A percentile compares a stretch with the other conserved stretches of the same genome.
Conservation (phyloP, 768 basidiomycete genomes). For the Lentinula edodes region DNA sequence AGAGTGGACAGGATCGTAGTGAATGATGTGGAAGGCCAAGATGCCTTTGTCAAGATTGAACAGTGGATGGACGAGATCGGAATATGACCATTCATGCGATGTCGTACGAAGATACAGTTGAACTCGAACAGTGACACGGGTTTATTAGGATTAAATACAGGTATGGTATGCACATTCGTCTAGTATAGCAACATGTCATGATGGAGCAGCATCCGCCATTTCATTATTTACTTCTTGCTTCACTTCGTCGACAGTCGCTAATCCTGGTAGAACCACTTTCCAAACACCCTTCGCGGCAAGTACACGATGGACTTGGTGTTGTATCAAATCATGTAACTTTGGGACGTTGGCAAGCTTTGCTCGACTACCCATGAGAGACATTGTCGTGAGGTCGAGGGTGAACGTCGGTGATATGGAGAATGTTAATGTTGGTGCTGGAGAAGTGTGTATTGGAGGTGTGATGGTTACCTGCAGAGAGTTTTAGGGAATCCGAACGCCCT, state of each 20-base stretch:
- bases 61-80: slow-evolving; percentile 53
- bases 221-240: slow-evolving; percentile 32
- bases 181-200: neutral
- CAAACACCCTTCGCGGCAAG: slow-evolving; percentile 57
- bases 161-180: slow-evolving; percentile 2
- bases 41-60: slow-evolving; percentile 36
- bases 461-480: slow-evolving; percentile 47
- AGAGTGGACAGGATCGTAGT: slow-evolving; percentile 32
- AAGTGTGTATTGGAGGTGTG: slow-evolving; percentile 51
- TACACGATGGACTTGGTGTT: slow-evolving; percentile 71
- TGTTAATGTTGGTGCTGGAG: slow-evolving; percentile 55
- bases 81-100: slow-evolving; percentile 22
- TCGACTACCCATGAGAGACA: slow-evolving; percentile 89
- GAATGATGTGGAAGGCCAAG: slow-evolving; percentile 28
- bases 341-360: slow-evolving; percentile 98
- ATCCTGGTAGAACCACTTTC: slow-evolving; percentile 64
- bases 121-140: neutral
- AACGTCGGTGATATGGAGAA: slow-evolving; percentile 83
- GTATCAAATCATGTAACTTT: slow-evolving; percentile 92
- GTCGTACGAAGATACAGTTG: neutral
- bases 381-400: slow-evolving; percentile 79
- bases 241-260: slow-evolving; percentile 33
- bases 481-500: neutral
- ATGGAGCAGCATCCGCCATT: slow-evolving; percentile 19
- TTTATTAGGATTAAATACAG: slow-evolving; percentile 2